Percentiles rank a stretch among this genome's conserved stretches.
phyloP scores from a whole-genome alignment of 371 early-diverging fungal genomes.

The Conidiobolus incongruus region DNA sequence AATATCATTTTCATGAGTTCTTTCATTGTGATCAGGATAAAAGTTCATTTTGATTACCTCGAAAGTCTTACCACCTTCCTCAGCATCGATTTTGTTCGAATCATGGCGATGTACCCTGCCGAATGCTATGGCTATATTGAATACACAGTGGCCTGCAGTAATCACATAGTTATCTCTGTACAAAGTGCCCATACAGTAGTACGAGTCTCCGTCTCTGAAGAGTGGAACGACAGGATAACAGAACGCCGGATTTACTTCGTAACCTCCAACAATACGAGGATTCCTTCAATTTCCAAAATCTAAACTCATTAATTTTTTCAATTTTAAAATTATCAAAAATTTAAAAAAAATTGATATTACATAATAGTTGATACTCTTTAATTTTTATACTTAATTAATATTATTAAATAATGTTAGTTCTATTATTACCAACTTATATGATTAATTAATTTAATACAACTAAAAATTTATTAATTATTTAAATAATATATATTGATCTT shows the following conservation, averaged over 20 bases:
- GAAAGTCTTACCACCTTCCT: neutral
- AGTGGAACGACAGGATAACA: neutral
- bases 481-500: no score
- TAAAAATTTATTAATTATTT: no score
- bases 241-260: neutral
- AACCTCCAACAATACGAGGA: neutral
- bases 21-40: neutral
- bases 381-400: no score
- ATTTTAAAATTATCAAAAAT: no score
- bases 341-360: no score
- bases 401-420: no score
- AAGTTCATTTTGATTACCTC: neutral
- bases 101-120: conserved; percentile 3
- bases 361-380: no score
- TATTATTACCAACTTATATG: no score
- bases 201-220: neutral
- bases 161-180: neutral
- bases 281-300: no score
- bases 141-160: conserved; percentile 1
- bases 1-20: neutral
- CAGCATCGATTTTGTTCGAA: neutral
- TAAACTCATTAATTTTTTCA: no score
- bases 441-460: no score
- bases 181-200: neutral
- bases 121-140: neutral